Evolutionary conservation across 768 basidiomycete species (phyloP).

Genomic region (Tubosaeta brunneosetosa): DNA sequence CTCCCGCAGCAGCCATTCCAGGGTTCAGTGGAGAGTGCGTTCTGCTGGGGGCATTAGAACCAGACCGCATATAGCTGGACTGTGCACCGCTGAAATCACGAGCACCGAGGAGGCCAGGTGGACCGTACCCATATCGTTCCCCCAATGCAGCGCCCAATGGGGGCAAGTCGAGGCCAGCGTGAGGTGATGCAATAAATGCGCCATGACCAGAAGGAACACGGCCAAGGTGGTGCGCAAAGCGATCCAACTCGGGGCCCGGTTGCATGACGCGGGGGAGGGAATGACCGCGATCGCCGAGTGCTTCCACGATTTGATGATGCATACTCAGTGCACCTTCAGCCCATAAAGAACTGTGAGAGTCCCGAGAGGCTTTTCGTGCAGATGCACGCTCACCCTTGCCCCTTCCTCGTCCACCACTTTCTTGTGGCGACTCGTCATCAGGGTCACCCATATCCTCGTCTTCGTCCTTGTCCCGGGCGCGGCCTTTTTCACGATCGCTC

Average conservation of each 20-base stretch:
- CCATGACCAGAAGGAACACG: constrained; percentile 34
- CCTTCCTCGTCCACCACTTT: constrained; percentile 28
- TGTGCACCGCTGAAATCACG: constrained; percentile 38
- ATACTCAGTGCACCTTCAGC: constrained; percentile 33
- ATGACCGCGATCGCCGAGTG: constrained; percentile 31
- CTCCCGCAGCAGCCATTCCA: constrained; percentile 32
- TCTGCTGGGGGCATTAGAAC: constrained; percentile 63
- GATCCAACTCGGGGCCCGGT: constrained; percentile 28
- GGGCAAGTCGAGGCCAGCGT: constrained; percentile 59
- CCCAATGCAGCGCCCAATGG: constrained; percentile 45
- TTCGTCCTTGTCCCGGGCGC: constrained; percentile 36
- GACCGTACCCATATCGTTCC: constrained; percentile 36
- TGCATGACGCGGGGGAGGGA: constrained; percentile 31
- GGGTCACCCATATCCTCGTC: constrained; percentile 49
- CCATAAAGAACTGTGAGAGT: constrained; percentile 32
- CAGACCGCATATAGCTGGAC: constrained; percentile 58
- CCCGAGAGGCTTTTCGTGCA: constrained; percentile 31
- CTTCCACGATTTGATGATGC: constrained; percentile 33
- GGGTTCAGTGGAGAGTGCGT: constrained; percentile 68
- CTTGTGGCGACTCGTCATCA: constrained; percentile 30
- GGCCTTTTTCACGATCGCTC: constrained; percentile 36
- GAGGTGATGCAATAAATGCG: constrained; percentile 32
- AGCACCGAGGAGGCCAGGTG: constrained; percentile 27
- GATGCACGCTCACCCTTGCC: constrained; percentile 38
- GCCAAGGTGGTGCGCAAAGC: constrained; percentile 32